Percentiles rank a stretch among this genome's conserved stretches.
Evolutionary conservation across 2,329 filamentous ascomycete genomes (phyloP).

Genomic region (Sporothrix schenckii): DNA sequence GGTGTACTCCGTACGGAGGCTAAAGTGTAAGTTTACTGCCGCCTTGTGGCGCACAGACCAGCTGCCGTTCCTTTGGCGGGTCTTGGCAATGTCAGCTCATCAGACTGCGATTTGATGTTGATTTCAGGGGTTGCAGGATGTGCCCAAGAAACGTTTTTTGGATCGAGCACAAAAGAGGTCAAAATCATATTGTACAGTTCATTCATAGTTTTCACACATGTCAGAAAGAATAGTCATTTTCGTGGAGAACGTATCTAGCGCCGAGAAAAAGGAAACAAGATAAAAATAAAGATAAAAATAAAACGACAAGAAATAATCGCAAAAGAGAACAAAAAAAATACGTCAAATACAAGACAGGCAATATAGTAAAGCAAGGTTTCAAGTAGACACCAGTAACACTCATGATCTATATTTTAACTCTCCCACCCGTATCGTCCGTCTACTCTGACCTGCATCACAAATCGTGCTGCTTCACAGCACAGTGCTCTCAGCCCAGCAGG

Average conservation of each 20-base stretch:
- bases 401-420: conserved; percentile 13
- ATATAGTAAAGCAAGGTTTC: background rate
- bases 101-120: background rate
- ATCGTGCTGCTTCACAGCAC: too few species aligned
- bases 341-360: background rate
- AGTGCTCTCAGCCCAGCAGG: conserved; percentile 49
- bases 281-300: background rate
- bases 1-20: too few species aligned
- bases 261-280: background rate
- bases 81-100: background rate
- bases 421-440: background rate
- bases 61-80: background rate
- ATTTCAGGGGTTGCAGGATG: background rate
- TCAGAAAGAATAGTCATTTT: background rate
- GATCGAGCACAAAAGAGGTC: too few species aligned
- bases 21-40: too few species aligned
- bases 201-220: too few species aligned
- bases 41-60: background rate
- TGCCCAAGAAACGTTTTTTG: background rate
- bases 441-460: background rate
- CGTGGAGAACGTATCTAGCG: conserved; percentile 10
- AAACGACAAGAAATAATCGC: background rate
- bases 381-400: background rate
- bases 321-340: background rate
- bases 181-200: too few species aligned